Base-by-base conservation (phyloP, 345 rosid species). In the Diplotaxis tenuifolia region DNA sequence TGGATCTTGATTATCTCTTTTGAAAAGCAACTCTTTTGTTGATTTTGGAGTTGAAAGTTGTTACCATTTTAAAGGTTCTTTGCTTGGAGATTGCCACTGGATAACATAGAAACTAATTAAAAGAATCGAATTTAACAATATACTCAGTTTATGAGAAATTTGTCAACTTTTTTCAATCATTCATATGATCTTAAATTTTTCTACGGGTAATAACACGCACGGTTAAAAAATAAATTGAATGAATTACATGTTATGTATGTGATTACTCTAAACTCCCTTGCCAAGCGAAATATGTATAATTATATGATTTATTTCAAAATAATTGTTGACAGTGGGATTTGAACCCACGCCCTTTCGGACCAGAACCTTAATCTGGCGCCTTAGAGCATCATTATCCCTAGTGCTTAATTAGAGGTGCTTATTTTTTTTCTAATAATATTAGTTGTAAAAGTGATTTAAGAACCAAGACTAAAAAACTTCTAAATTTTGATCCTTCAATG, bases 331-430 rank as follows among this genome's bases (percentile, higher is more conserved):
- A 87, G 89, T 92, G 96, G 91, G 96, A 88, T 92, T 95, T 83
- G 91, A 90, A 95, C 91, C 94, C 92, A 86, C 89, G 92, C 88
- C 92, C 92, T 90, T 88, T 90, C 96, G 91, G 91, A 95, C 97
- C 91, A 90, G 92, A 88, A 92, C 98, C 99, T 88, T 88, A 90
- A 92, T 88, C 96, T 90, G 91, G 94, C 96, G 92, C 92, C 96
- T 90, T 88, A 85, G 90, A 86, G n/a, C n/a, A n/a, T n/a, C n/a
- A n/a, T n/a, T n/a, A n/a, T n/a, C n/a, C n/a, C n/a, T n/a, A n/a
- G n/a, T n/a, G n/a, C n/a, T n/a, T n/a, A n/a, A n/a, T n/a, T n/a
- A n/a, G n/a, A n/a, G n/a, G n/a, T n/a, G n/a, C n/a, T n/a, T n/a
- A n/a, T n/a, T n/a, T n/a, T n/a, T n/a, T n/a, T n/a, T n/a, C n/a